A percentile compares a stretch with the other conserved stretches of the same genome.
Conservation (phyloP, 331 rosid genomes). For the Telfairia occidentalis region DNA sequence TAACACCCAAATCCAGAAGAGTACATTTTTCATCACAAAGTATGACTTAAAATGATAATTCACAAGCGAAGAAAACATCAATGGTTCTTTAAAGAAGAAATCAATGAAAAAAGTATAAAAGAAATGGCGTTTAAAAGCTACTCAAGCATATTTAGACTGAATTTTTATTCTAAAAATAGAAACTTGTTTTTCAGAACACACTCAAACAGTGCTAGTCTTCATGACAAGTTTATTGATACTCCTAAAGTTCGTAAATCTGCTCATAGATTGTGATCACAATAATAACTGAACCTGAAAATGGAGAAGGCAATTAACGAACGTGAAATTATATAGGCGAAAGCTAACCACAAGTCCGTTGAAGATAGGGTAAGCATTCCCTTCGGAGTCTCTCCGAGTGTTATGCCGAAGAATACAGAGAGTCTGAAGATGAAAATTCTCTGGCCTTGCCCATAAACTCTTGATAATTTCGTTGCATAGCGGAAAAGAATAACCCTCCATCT, state of each 20-base stretch:
- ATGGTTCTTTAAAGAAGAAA: not conserved
- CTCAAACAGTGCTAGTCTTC: not conserved
- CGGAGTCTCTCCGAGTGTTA: constrained; percentile 56
- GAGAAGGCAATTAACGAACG: not conserved
- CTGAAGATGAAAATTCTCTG: constrained; percentile 57
- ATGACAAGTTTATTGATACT: not conserved
- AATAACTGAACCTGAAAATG: not conserved
- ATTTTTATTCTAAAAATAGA: not conserved
- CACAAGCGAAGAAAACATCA: not conserved
- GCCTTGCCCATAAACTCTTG: constrained; percentile 39
- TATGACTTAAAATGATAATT: not conserved
- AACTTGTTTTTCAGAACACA: not conserved
- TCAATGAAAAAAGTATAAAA: not conserved
- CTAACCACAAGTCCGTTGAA: constrained; percentile 66
- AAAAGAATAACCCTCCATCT: constrained; percentile 46
- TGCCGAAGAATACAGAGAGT: constrained; percentile 69
- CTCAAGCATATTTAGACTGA: not conserved
- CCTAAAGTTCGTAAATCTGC: not conserved
- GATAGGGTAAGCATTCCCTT: constrained; percentile 44
- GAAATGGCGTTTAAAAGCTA: not conserved
- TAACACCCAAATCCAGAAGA: not conserved
- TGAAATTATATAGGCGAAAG: not conserved
- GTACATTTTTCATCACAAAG: not conserved
- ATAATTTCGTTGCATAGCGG: constrained; percentile 61
- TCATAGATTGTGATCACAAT: not conserved